Percentiles rank a stretch among this genome's conserved stretches.
Evolutionary conservation across 108 stramenopile genomes (phyloP).

Genomic region (Fragilaria radians): DNA sequence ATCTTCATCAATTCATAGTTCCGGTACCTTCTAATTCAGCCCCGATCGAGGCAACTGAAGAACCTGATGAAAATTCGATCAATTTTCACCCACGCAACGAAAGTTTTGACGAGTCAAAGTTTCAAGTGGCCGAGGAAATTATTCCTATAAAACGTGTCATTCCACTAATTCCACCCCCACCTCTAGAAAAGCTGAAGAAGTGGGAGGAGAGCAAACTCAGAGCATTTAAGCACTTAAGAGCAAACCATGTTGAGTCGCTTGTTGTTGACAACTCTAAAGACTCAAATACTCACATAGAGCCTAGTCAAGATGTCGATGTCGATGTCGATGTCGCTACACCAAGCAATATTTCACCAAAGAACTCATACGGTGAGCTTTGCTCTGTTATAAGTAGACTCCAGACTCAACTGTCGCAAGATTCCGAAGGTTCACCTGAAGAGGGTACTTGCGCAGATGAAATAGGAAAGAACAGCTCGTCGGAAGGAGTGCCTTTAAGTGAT

Average conservation of each 20-base stretch:
- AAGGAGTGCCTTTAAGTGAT: not conserved
- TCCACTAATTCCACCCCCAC: conserved; percentile 45
- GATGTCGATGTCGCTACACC: not conserved
- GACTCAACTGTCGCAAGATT: not conserved
- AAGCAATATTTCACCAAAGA: not conserved
- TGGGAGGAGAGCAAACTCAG: conserved; percentile 41
- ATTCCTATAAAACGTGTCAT: conserved; percentile 6
- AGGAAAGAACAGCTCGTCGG: not conserved
- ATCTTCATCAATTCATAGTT: too few relatives aligned
- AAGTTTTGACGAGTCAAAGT: too few relatives aligned
- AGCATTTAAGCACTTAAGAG: conserved; percentile 9
- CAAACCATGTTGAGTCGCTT: not conserved
- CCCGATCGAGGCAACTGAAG: too few relatives aligned
- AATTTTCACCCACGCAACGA: too few relatives aligned
- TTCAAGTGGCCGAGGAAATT: too few relatives aligned
- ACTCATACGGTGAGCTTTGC: not conserved
- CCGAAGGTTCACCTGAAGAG: not conserved
- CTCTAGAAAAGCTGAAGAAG: conserved; percentile 50
- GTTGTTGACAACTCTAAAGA: not conserved
- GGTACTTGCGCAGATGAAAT: not conserved
- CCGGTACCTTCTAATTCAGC: too few relatives aligned
- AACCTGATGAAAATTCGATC: too few relatives aligned
- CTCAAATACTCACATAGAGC: not conserved
- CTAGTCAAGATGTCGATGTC: not conserved
- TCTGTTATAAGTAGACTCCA: not conserved